A percentile compares a stretch with the other conserved stretches of the same genome.
Conservation (phyloP, 140 eudicot species). For the Senecio squalidus region DNA sequence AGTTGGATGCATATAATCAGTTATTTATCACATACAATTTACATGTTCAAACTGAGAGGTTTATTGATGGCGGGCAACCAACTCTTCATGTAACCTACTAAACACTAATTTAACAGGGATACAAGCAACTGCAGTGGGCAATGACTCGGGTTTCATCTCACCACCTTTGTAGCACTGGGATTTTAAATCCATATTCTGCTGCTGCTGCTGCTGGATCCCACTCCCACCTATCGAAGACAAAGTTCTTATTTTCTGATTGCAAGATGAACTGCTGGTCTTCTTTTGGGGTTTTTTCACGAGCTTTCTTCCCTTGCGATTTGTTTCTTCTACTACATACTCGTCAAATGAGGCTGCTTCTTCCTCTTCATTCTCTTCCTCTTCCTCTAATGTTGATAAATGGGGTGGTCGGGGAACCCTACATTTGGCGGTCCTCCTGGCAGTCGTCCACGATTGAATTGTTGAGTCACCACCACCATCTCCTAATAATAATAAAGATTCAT, state of each 20-base stretch:
- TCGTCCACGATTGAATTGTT: constrained; percentile 77
- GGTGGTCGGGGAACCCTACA: constrained; percentile 71
- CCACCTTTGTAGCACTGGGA: constrained; percentile 35
- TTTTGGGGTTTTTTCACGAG: constrained; percentile 37
- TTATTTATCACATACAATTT: constrained; percentile 38
- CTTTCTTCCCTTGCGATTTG: constrained; percentile 11
- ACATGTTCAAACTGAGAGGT: constrained; percentile 23
- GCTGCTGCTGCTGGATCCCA: constrained; percentile 24
- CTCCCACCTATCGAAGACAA: constrained; percentile 73
- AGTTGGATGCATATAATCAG: constrained; percentile 17
- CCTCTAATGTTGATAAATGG: constrained; percentile 38
- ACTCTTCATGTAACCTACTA: constrained; percentile 91
- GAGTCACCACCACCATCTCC: constrained; percentile 25
- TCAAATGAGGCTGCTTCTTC: constrained; percentile 27
- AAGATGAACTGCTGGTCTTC: constrained; percentile 39
- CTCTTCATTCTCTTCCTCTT: constrained; percentile 27
- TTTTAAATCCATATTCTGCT: constrained; percentile 25
- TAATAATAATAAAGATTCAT: constrained; percentile 20
- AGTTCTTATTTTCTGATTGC: constrained; percentile 61
- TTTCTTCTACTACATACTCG: constrained; percentile 1
- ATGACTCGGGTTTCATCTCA: constrained; percentile 48
- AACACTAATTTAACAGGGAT: constrained; percentile 90
- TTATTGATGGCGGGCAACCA: constrained; percentile 71
- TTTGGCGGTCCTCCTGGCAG: constrained; percentile 89
- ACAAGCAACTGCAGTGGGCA: constrained; percentile 73